These are phyloP conservation scores for Fusarium scirpi DNA, from an alignment of 2,329 filamentous ascomycete genomes.

Conservation along the genomic window DNA sequence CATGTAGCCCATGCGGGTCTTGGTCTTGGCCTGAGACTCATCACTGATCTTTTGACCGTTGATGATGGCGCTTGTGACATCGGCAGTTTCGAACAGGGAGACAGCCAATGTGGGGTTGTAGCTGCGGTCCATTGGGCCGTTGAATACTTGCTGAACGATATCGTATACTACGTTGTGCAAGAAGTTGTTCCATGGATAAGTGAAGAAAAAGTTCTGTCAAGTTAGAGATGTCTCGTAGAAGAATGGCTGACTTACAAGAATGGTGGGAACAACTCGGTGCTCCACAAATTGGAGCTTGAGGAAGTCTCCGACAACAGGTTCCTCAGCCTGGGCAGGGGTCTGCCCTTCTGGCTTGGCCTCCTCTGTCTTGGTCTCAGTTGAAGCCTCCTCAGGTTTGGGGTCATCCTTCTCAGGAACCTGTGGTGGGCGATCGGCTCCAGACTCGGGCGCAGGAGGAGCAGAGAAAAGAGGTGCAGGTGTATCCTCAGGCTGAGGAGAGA, in stretches of 20 bases:
- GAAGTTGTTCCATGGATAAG: slow-evolving; percentile 99
- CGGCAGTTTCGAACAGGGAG: slow-evolving; percentile 90
- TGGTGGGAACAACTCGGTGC: slow-evolving; percentile 92
- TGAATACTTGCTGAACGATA: slow-evolving; percentile 98
- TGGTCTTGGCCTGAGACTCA: slow-evolving; percentile 82
- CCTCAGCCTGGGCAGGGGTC: slow-evolving; percentile 41
- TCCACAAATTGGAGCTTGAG: slow-evolving; percentile 98
- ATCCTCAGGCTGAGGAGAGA: slow-evolving; percentile 73
- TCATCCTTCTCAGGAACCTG: slow-evolving; percentile 38
- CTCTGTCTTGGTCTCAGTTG: slow-evolving; percentile 16
- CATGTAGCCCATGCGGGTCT: slow-evolving; percentile 97
- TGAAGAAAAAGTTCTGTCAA: slow-evolving; percentile 91
- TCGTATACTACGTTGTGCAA: slow-evolving; percentile 99
- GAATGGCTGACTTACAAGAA: slow-evolving; percentile 73
- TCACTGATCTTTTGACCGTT: slow-evolving; percentile 90
- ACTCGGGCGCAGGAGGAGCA: slow-evolving; percentile 47
- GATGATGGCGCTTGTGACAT: slow-evolving; percentile 91
- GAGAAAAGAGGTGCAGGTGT: slow-evolving; percentile 73
- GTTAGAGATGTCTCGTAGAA: slow-evolving; percentile 25
- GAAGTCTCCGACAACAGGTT: slow-evolving; percentile 91
- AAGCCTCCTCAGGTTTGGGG: background rate
- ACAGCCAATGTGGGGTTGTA: slow-evolving; percentile 92
- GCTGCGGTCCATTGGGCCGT: slow-evolving; percentile 95
- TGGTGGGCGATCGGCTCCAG: slow-evolving; percentile 44
- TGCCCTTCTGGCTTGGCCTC: slow-evolving; percentile 27